Evolutionary conservation across 345 rosid species (phyloP).

Genomic region (Syzygium aqueum): DNA sequence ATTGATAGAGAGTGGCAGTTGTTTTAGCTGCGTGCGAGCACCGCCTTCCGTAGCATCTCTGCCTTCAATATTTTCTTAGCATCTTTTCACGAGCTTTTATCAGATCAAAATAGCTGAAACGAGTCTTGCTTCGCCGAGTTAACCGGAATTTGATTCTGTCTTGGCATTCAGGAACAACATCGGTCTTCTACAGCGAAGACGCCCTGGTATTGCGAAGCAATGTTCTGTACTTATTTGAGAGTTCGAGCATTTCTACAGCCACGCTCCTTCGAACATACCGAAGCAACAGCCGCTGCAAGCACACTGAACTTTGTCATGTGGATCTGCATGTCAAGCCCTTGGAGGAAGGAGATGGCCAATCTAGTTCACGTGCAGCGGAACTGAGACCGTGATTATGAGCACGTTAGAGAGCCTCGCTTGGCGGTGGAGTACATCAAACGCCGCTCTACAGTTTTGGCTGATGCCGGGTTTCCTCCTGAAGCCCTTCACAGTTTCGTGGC

Average conservation of each 20-base stretch:
- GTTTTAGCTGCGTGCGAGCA: neutral
- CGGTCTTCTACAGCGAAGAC: neutral
- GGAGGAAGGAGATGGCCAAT: neutral
- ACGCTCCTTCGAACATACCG: neutral
- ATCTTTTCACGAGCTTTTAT: too few relatives aligned
- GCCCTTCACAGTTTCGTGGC: neutral
- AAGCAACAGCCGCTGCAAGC: neutral
- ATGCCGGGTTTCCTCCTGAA: neutral
- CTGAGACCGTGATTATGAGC: neutral
- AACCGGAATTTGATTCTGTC: neutral
- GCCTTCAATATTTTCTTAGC: neutral
- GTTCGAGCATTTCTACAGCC: neutral
- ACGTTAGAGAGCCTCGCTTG: neutral
- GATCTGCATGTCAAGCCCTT: neutral
- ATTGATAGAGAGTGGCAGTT: neutral
- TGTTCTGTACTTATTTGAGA: neutral
- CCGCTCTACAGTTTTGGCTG: neutral
- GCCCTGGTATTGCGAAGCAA: neutral
- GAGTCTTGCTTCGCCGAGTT: neutral
- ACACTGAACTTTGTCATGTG: neutral
- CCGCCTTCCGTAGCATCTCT: neutral
- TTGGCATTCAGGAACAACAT: neutral
- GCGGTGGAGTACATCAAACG: neutral
- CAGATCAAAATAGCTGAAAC: neutral
- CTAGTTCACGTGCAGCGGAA: neutral